Evolutionary conservation across 371 early-diverging fungal species (phyloP).

Genomic region (Mucor irregularis): DNA sequence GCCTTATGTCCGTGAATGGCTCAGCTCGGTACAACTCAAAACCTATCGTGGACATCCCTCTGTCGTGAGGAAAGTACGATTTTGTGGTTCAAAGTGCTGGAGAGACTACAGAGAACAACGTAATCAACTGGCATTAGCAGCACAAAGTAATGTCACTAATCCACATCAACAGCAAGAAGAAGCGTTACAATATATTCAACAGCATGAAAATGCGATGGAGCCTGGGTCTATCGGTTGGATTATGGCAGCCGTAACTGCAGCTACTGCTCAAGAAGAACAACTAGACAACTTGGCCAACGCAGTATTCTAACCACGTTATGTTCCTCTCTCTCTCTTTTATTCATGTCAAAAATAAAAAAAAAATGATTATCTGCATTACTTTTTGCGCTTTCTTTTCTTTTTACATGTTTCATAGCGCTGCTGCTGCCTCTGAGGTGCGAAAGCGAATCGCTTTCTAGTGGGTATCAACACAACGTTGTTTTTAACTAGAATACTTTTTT

Average conservation of each 20-base stretch:
- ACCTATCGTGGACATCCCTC: conserved; percentile 52
- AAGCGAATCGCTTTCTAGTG: neutral
- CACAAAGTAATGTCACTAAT: neutral
- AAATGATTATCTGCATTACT: no score
- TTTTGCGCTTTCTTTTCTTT: neutral
- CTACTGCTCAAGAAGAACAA: conserved; percentile 20
- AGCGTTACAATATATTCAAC: conserved; percentile 6
- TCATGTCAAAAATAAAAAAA: no score
- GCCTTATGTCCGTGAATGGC: conserved; percentile 62
- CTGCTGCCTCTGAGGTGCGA: neutral
- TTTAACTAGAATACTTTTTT: conserved; percentile 4
- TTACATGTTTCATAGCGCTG: no score
- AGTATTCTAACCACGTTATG: neutral
- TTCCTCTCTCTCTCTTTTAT: neutral
- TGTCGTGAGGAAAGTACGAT: conserved; percentile 49
- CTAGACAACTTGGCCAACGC: conserved; percentile 10
- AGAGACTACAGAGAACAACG: conserved; percentile 2
- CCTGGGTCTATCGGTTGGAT: conserved; percentile 15
- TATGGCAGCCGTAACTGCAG: conserved; percentile 18
- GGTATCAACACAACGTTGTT: neutral
- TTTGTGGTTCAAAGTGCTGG: conserved; percentile 55
- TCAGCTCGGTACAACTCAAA: conserved; percentile 55
- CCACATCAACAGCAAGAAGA: neutral
- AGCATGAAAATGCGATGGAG: neutral
- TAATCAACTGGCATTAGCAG: neutral